Evolutionary conservation across 176 grass and related monocot species (phyloP).

Genomic region (Carex littledalei): DNA sequence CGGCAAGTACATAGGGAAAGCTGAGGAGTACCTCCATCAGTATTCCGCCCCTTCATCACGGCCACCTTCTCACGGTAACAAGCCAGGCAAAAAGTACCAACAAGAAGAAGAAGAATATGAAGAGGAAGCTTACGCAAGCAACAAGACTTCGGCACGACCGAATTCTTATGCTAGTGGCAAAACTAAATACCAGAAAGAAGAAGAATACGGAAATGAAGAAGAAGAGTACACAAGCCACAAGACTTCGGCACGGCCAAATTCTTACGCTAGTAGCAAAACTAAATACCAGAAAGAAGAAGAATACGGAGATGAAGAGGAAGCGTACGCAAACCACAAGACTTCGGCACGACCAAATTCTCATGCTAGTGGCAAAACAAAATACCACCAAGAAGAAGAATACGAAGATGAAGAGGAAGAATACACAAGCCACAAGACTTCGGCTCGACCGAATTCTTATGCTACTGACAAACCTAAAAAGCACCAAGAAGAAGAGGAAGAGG

Average conservation of each 20-base stretch:
- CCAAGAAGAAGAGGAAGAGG: slow-evolving; percentile 29
- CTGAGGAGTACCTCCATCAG: slow-evolving; percentile 20
- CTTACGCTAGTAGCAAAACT: not conserved
- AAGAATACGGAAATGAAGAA: not conserved
- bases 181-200: not conserved
- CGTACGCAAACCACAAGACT: no score
- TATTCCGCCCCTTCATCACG: slow-evolving; percentile 1
- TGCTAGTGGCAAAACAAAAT: not conserved
- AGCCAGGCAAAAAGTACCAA: not conserved
- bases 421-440: not conserved
- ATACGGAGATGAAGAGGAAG: not conserved
- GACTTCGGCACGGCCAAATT: not conserved
- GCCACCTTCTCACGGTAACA: not conserved
- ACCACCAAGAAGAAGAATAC: not conserved
- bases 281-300: not conserved
- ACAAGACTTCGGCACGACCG: not conserved
- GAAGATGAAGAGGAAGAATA: not conserved
- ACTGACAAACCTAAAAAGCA: not conserved
- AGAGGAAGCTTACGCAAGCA: not conserved
- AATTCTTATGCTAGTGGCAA: slow-evolving; percentile 11
- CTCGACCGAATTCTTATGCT: not conserved
- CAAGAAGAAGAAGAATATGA: not conserved
- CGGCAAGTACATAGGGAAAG: slow-evolving; percentile 21
- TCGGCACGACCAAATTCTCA: not conserved
- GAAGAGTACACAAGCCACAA: not conserved